A percentile compares a stretch with the other conserved stretches of the same genome.
Evolutionary conservation across 225 moss, liverwort and hornwort genomes (phyloP).

Genomic region (Pseudisothecium myosuroides): DNA sequence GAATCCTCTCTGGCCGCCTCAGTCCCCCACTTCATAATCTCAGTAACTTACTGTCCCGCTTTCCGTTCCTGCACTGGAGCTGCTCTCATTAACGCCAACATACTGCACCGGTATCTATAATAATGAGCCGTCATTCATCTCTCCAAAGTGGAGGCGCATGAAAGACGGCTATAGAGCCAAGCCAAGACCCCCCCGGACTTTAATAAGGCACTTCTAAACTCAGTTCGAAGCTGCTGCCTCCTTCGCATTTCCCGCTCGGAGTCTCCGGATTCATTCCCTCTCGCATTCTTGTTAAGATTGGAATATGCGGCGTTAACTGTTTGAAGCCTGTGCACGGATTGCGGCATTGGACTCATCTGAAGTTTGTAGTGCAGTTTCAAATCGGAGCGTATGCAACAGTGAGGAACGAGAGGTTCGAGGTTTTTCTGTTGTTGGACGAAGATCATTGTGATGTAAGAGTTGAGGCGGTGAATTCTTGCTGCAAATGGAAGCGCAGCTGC

Average conservation of each 20-base stretch:
- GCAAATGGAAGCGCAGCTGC: background rate
- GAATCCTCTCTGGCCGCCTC: too few species aligned
- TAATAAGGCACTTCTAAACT: accelerated
- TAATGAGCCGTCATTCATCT: background rate
- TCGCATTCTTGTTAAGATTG: too few species aligned
- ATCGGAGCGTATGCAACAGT: background rate
- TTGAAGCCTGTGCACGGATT: background rate
- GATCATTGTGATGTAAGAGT: too few species aligned
- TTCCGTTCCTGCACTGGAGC: background rate
- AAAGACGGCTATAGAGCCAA: background rate
- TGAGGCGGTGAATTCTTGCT: background rate
- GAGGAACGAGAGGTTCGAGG: background rate
- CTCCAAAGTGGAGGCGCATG: background rate
- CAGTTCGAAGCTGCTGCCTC: background rate
- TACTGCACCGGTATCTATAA: background rate
- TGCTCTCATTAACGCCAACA: background rate
- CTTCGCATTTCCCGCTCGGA: background rate
- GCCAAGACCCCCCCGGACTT: background rate
- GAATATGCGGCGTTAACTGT: background rate
- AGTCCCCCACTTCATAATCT: background rate
- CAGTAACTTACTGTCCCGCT: background rate
- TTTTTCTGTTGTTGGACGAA: background rate
- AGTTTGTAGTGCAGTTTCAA: background rate
- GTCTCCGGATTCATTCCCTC: background rate
- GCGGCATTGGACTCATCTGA: background rate